Evolutionary conservation across 2,329 filamentous ascomycete species (phyloP).

Genomic region (Penicillium sp.): DNA sequence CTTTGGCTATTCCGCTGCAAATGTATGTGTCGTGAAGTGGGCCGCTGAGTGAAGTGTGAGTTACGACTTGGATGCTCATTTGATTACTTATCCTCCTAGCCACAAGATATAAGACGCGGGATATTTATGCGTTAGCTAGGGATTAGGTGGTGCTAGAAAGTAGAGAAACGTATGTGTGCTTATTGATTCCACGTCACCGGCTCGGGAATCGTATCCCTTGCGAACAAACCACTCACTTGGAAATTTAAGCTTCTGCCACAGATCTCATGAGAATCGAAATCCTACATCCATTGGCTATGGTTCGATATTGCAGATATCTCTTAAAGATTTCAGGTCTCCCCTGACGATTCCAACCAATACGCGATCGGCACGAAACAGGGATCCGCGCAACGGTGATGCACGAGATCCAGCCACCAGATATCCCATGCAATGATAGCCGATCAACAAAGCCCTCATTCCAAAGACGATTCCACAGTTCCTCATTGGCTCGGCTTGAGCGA

Average conservation of each 20-base stretch:
- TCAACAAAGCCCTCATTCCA: slow-evolving; percentile 5
- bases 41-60: too few relatives aligned
- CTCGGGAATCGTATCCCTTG: background rate
- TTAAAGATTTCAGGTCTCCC: background rate
- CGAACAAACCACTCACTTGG: background rate
- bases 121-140: too few relatives aligned
- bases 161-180: too few relatives aligned
- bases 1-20: background rate
- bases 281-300: background rate
- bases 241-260: background rate
- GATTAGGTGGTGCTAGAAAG: too few relatives aligned
- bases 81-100: too few relatives aligned
- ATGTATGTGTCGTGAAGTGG: background rate
- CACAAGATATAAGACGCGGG: too few relatives aligned
- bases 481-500: slow-evolving; percentile 1
- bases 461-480: background rate
- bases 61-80: too few relatives aligned
- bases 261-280: background rate
- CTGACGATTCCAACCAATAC: background rate
- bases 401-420: background rate
- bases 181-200: background rate
- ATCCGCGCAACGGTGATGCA: background rate
- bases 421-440: background rate
- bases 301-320: background rate
- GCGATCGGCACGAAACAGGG: background rate